These are phyloP conservation scores for Vanrija sp. DNA, from an alignment of 1,284 basidiomycete genomes.

Conservation along the genomic window DNA sequence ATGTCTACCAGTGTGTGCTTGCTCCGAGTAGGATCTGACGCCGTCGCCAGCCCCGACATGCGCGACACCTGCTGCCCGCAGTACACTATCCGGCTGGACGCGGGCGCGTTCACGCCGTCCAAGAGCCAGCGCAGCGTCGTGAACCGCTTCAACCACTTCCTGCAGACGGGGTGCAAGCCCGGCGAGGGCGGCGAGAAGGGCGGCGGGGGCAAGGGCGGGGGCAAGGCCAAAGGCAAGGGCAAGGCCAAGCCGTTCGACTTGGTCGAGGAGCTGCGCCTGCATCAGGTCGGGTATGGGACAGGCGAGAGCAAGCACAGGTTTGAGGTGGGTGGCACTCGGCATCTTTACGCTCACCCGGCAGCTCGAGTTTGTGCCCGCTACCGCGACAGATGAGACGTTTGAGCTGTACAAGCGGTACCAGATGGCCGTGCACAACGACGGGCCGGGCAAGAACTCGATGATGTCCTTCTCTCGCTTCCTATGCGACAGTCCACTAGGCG, in stretches of 20 bases:
- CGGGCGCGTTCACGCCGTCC: slow-evolving; percentile 64
- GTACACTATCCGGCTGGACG: slow-evolving; percentile 87
- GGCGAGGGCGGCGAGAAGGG: not conserved
- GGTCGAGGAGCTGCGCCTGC: slow-evolving; percentile 25
- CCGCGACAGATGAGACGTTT: slow-evolving; percentile 75
- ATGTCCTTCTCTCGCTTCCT: slow-evolving; percentile 68
- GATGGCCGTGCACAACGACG: slow-evolving; percentile 67
- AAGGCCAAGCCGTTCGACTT: slow-evolving; percentile 34
- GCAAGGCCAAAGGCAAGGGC: slow-evolving; percentile 21
- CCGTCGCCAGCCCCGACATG: slow-evolving; percentile 65
- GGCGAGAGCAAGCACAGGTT: slow-evolving; percentile 25
- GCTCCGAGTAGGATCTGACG: not conserved
- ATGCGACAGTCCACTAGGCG: slow-evolving; percentile 69
- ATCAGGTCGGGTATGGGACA: slow-evolving; percentile 26
- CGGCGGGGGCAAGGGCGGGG: not conserved
- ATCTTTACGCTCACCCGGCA: not conserved
- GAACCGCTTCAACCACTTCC: slow-evolving; percentile 64
- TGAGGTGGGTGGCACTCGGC: slow-evolving; percentile 18
- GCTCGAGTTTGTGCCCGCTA: slow-evolving; percentile 67
- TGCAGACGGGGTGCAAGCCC: slow-evolving; percentile 14
- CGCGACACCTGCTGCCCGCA: slow-evolving; percentile 81
- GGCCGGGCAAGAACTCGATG: slow-evolving; percentile 52
- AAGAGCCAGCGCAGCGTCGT: slow-evolving; percentile 72
- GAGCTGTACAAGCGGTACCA: slow-evolving; percentile 73
- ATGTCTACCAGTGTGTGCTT: slow-evolving; percentile 53